Conservation (phyloP, 805 yeast genomes). For the Starmerella stigmatis region DNA sequence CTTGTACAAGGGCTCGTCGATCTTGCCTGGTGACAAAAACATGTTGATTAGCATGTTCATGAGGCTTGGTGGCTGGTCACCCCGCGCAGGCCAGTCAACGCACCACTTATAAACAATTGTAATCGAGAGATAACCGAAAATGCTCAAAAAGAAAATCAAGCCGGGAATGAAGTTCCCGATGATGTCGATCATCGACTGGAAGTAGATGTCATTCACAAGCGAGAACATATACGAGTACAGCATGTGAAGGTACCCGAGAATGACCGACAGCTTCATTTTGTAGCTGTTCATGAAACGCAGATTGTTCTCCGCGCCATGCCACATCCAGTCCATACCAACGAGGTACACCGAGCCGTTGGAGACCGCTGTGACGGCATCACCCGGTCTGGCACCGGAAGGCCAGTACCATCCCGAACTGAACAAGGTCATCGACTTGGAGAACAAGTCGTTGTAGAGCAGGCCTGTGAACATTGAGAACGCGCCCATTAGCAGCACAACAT, state of each 20-base stretch:
- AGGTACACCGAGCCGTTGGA: slow-evolving; percentile 57
- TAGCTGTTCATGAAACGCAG: slow-evolving; percentile 86
- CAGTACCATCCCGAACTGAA: slow-evolving; percentile 89
- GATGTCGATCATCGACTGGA: slow-evolving; percentile 64
- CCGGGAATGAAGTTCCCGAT: slow-evolving; percentile 93
- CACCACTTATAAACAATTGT: slow-evolving; percentile 90
- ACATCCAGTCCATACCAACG: slow-evolving; percentile 82
- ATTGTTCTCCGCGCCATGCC: slow-evolving; percentile 96
- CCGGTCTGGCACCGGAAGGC: slow-evolving; percentile 55
- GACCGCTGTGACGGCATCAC: slow-evolving; percentile 58
- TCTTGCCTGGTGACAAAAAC: slow-evolving; percentile 87
- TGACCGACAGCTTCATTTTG: slow-evolving; percentile 90
- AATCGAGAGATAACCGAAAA: slow-evolving; percentile 82
- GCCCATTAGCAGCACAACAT: slow-evolving; percentile 87
- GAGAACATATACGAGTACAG: slow-evolving; percentile 78
- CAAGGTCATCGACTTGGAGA: slow-evolving; percentile 80
- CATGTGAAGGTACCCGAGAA: slow-evolving; percentile 95
- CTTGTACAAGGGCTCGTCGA: slow-evolving; percentile 66
- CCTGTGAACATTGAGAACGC: slow-evolving; percentile 93
- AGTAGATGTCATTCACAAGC: slow-evolving; percentile 62
- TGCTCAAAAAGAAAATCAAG: slow-evolving; percentile 86
- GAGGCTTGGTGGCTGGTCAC: slow-evolving; percentile 78
- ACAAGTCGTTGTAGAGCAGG: slow-evolving; percentile 81
- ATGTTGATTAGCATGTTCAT: slow-evolving; percentile 89
- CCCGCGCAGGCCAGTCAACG: slow-evolving; percentile 75